A percentile compares a stretch with the other conserved stretches of the same genome.
Evolutionary conservation across 441 rosid genomes (phyloP).

Genomic region (Erodium trifolium): DNA sequence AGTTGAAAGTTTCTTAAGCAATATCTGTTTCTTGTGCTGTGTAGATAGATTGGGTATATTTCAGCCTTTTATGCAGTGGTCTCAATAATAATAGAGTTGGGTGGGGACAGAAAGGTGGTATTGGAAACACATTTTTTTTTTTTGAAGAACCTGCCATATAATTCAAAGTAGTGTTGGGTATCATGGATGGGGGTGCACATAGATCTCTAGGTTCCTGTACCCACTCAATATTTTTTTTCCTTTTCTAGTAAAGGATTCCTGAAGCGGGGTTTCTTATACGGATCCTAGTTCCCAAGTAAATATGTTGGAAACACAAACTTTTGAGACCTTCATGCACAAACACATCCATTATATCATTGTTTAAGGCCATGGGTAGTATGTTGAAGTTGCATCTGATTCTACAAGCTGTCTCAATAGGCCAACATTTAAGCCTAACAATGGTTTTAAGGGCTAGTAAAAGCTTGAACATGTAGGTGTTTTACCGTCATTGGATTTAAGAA

Average conservation of each 20-base stretch:
- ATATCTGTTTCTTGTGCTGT: constrained; percentile 6
- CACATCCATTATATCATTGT: not conserved
- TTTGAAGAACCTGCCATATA: not conserved
- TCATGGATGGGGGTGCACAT: not conserved
- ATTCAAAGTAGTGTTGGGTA: not conserved
- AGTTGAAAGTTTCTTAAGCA: not conserved
- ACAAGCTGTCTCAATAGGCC: not conserved
- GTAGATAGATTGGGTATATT: constrained; percentile 26
- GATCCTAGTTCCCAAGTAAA: not conserved
- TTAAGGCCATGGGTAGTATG: not conserved
- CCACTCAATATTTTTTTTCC: not conserved
- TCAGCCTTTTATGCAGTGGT: constrained; percentile 33
- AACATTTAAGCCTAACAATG: not conserved
- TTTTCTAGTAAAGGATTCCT: not conserved
- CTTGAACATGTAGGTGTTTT: not conserved
- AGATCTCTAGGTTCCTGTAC: not conserved
- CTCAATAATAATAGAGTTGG: constrained; percentile 30
- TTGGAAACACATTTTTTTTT: not conserved
- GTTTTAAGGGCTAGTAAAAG: not conserved
- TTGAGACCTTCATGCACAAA: not conserved
- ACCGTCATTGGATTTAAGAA: not conserved
- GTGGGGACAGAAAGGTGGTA: constrained; percentile 26
- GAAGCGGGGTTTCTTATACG: not conserved
- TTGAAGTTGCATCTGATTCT: not conserved
- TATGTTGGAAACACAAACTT: not conserved